Evolutionary conservation across 129 eudicot genomes (phyloP), one percentile per base, ranked within the genome.

Genomic region (Pulicaria dysenterica): DNA sequence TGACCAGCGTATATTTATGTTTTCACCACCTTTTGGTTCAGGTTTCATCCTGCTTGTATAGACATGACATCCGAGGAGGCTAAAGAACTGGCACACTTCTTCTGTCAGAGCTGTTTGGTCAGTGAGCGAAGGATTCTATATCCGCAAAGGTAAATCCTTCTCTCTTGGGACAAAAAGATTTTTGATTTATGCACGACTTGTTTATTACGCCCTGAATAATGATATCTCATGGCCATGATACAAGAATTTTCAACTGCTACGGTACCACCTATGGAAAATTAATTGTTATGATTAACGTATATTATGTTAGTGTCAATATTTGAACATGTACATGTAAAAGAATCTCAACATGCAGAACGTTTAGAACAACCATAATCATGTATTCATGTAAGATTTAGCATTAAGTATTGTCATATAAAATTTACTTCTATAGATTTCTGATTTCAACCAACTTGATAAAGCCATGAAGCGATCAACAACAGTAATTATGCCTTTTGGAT

Each of bases 41-140:
- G 97, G 96, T 91, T 86, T 72, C 97, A 91, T 81, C 97, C 96
- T 43, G 58, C 79, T 66, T 91, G 96, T 84, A 76, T 91, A 78
- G 90, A 80, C 53, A 82, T 88, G 96, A 88, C 84, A 13, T 44
- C 67, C 0, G 95, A 88, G 77, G 90, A 82, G 72, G 97, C 96
- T 19, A 67, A 78, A 79, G 76, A 58, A 70, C 57, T 80, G 43
- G 89, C 84, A 48, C 85, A 82, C 77, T 91, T 91, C 79, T 84
- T 81, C 45, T 69, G 97, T 64, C 81, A 79, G 62, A 73, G 50
- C 53, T 91, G 97, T 70, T 77, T 84, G 61, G 59, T 89, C 15
- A 82, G 82, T 56, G 85, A 80, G 36, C 87, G 75, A 50, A 85
- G 77, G 41, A 78, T 82, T 70, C 74, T 84, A 64, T 86, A 53